Evolutionary conservation across 257 asterid species (phyloP).

Genomic region (Solanum clarkiae): DNA sequence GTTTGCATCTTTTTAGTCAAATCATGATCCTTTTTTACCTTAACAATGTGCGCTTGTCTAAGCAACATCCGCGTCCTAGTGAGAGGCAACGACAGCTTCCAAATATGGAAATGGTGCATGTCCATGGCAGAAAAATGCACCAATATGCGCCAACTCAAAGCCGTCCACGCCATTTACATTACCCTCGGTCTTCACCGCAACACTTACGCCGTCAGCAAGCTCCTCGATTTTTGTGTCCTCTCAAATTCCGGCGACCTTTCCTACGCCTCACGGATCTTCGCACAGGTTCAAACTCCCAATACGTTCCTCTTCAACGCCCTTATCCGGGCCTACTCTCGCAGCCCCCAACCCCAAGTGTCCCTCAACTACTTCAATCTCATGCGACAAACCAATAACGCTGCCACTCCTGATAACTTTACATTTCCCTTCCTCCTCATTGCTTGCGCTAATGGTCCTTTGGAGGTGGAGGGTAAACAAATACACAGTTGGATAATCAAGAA

Average conservation of each 20-base stretch:
- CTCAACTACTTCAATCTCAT: conserved; percentile 24
- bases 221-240: conserved; percentile 39
- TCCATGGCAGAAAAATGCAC: conserved; percentile 26
- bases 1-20: not conserved
- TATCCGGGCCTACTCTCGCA: conserved; percentile 44
- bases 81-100: not conserved
- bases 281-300: conserved; percentile 40
- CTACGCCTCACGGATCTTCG: conserved; percentile 48
- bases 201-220: conserved; percentile 50
- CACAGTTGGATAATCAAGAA: conserved; percentile 46
- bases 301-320: conserved; percentile 57
- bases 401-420: conserved; percentile 47
- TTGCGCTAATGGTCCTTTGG: conserved; percentile 36
- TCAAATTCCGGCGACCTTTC: conserved; percentile 33
- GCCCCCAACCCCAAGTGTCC: conserved; percentile 23
- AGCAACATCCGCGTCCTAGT: not conserved
- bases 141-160: conserved; percentile 43
- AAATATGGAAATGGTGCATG: conserved; percentile 27
- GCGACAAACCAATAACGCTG: conserved; percentile 3
- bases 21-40: not conserved
- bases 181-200: conserved; percentile 41
- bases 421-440: conserved; percentile 64
- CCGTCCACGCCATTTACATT: conserved; percentile 54
- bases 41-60: not conserved
- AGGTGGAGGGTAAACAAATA: conserved; percentile 30